Evolutionary conservation across 495 filamentous ascomycete species (phyloP), one percentile per base, ranked within the genome.

Genomic region (Emericellopsis terricola): DNA sequence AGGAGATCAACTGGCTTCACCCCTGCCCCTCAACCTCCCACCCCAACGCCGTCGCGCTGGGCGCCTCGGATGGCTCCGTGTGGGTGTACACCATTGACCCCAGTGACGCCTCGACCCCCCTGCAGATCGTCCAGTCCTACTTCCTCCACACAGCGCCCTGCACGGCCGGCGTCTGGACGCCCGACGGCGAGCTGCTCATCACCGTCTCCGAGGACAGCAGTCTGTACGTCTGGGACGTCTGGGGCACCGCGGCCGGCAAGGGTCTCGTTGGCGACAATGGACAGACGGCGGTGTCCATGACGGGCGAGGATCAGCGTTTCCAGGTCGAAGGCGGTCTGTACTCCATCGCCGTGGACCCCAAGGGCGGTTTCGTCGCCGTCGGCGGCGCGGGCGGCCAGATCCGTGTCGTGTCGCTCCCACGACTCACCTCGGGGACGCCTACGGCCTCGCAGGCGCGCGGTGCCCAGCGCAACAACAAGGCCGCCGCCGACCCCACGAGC

Each of bases 151-250:
- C 84, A 4, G 77, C 52, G 8, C 60, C 81, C 8, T 89, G 80
- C 49, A 93, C 89, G 2, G 89, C 91, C 3, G 89, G 91, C 33
- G 63, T 80, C 2, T 99, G 89, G 87, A 76, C 78, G 2, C 66
- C 81, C 9, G 84, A 92, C 52, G 89, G 89, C 36, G 80, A 74
- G 13, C 60, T 94, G 17, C 73, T 99, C 1, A 86, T 79, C 1
- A 94, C 86, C 0, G 87, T 96, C 4, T 72, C 72, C 21, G 87
- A 94, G 48, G 89, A 96, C 48, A 69, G 73, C 16, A 82, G 73
- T 41, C 71, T 99, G 42, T 84, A 84, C 54, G 85, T 93, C 26
- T 93, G 81, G 67, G 89, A 96, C 53, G 78, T 84, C 8, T 93
- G 83, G 55, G 82, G 85, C 19, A 73, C 72, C 26, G 85, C 81